These are phyloP conservation scores for Xylaria telfairii DNA, from an alignment of 495 filamentous ascomycete species.

Conservation along the genomic window DNA sequence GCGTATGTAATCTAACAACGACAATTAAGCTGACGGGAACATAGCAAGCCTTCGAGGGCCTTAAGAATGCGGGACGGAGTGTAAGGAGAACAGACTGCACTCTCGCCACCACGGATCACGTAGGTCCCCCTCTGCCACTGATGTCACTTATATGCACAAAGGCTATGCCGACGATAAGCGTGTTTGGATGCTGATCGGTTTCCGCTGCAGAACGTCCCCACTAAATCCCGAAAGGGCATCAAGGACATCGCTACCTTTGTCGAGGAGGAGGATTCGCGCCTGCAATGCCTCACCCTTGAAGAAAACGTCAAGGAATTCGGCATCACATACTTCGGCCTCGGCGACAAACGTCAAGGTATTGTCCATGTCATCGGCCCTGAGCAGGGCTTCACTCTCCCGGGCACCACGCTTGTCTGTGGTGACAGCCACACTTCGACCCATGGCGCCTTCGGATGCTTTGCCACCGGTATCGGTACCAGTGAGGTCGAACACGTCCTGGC, in stretches of 20 bases:
- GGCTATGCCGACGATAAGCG: slow-evolving; percentile 16
- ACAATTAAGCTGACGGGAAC: slow-evolving; percentile 19
- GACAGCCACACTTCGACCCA: slow-evolving; percentile 98
- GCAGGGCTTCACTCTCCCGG: slow-evolving; percentile 97
- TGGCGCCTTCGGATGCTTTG: slow-evolving; percentile 93
- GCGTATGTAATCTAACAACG: background rate
- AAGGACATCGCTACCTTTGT: slow-evolving; percentile 89
- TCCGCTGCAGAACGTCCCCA: slow-evolving; percentile 82
- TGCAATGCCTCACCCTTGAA: slow-evolving; percentile 93
- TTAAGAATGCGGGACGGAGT: slow-evolving; percentile 82
- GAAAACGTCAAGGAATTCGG: slow-evolving; percentile 97
- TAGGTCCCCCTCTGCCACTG: slow-evolving; percentile 53
- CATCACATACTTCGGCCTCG: slow-evolving; percentile 96
- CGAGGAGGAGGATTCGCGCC: slow-evolving; percentile 88
- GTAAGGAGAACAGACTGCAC: slow-evolving; percentile 96
- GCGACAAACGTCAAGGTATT: slow-evolving; percentile 96
- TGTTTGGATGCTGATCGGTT: slow-evolving; percentile 2
- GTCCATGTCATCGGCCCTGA: slow-evolving; percentile 99
- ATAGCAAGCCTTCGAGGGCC: slow-evolving; percentile 95
- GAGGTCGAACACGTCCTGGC: slow-evolving; percentile 99
- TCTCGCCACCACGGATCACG: slow-evolving; percentile 94
- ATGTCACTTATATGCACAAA: slow-evolving; percentile 27
- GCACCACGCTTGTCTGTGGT: slow-evolving; percentile 96
- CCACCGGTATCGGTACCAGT: slow-evolving; percentile 96
- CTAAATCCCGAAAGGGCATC: slow-evolving; percentile 83